Evolutionary conservation across 495 filamentous ascomycete genomes (phyloP).

Genomic region (Podospora australis): DNA sequence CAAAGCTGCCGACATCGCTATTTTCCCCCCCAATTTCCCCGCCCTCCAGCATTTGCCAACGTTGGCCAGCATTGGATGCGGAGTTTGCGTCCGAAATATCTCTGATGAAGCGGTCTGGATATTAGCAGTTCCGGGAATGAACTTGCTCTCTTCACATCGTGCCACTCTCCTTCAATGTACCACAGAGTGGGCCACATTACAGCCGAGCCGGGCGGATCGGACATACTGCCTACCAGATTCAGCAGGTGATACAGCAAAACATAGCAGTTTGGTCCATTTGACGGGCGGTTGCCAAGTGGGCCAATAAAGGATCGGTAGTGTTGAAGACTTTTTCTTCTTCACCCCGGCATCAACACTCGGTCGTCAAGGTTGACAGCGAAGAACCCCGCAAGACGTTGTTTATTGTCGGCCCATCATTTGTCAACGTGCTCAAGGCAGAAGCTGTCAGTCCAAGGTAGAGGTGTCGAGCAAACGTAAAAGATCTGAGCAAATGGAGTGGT

Average conservation of each 20-base stretch:
- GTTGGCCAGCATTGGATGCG: background rate
- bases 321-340: no score
- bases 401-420: no score
- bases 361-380: background rate
- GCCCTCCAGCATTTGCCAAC: background rate
- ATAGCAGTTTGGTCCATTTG: constrained; percentile 10
- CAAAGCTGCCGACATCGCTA: constrained; percentile 5
- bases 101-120: background rate
- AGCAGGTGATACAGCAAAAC: constrained; percentile 20
- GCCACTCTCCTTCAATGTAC: background rate
- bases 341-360: background rate
- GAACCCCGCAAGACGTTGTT: no score
- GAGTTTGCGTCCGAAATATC: background rate
- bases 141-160: background rate
- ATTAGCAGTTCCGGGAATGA: background rate
- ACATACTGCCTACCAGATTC: constrained; percentile 10
- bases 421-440: no score
- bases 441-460: background rate
- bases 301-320: background rate
- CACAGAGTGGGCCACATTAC: constrained; percentile 5
- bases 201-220: constrained; percentile 12
- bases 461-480: background rate
- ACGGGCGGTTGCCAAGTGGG: constrained; percentile 1
- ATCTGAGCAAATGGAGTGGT: no score
- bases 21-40: background rate